phyloP scores from a whole-genome alignment of 202 grass and related monocot species.

The Carex arenaria region DNA sequence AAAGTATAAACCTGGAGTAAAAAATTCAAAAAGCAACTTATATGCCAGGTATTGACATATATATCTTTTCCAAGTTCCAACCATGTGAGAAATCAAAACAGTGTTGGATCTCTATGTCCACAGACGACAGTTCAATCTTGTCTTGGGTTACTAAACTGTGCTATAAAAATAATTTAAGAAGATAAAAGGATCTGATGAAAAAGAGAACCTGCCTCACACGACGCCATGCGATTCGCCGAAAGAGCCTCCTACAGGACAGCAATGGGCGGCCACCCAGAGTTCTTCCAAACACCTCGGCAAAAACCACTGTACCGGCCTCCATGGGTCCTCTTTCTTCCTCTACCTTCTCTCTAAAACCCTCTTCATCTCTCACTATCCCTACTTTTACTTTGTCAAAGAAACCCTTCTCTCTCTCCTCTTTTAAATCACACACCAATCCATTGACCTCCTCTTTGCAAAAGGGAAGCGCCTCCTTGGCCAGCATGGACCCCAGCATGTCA shows the following conservation, averaged over 20 bases:
- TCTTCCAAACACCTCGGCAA: constrained; percentile 69
- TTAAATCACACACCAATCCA: constrained; percentile 13
- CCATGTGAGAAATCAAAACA: neutral
- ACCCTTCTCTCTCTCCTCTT: neutral
- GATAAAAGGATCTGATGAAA: constrained; percentile 15
- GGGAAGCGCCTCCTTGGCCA: constrained; percentile 77
- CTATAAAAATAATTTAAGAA: neutral
- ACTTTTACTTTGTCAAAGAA: constrained; percentile 36
- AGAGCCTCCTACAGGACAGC: constrained; percentile 67
- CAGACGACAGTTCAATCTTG: neutral
- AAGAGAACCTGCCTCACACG: constrained; percentile 71
- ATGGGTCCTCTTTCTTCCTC: constrained; percentile 39
- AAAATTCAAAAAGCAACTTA: neutral
- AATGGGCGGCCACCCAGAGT: constrained; percentile 76
- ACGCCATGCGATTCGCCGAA: constrained; percentile 73
- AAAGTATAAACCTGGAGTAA: neutral
- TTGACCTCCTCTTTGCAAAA: constrained; percentile 39
- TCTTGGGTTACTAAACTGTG: neutral
- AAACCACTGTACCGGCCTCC: constrained; percentile 66
- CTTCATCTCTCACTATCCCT: constrained; percentile 35
- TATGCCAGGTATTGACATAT: neutral
- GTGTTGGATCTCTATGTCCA: neutral
- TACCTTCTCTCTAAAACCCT: constrained; percentile 28
- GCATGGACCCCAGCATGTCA: constrained; percentile 68
- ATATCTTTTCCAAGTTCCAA: neutral